phyloP scores from a whole-genome alignment of 495 filamentous ascomycete species.

The Talaromyces stipitatus region DNA sequence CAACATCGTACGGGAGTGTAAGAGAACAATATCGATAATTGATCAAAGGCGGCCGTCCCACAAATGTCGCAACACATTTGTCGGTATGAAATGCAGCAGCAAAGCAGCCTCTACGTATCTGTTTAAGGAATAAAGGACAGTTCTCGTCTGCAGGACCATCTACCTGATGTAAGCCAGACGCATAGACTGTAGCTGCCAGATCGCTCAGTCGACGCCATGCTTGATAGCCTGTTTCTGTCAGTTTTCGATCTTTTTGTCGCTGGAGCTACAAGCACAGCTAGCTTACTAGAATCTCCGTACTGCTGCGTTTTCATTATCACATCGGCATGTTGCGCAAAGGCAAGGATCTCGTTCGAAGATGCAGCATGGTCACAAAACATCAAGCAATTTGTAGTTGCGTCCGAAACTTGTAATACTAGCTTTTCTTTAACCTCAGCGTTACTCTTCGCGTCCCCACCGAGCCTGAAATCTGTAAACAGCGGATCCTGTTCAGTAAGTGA shows the following conservation, averaged over 20 bases:
- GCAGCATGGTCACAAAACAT: constrained; percentile 40
- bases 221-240: constrained; percentile 28
- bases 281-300: constrained; percentile 46
- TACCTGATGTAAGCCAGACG: constrained; percentile 51
- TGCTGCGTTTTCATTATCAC: constrained; percentile 36
- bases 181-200: constrained; percentile 43
- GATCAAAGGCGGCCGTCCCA: constrained; percentile 50
- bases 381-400: constrained; percentile 36
- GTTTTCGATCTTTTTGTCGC: background rate
- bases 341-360: constrained; percentile 39
- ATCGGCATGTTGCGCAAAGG: constrained; percentile 36
- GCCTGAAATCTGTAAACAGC: background rate
- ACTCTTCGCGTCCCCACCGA: constrained; percentile 7
- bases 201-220: constrained; percentile 49
- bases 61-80: constrained; percentile 45
- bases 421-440: constrained; percentile 18
- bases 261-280: background rate
- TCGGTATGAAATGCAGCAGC: constrained; percentile 43
- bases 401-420: constrained; percentile 28
- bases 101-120: constrained; percentile 46
- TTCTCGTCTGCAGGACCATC: constrained; percentile 25
- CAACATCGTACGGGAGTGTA: constrained; percentile 50
- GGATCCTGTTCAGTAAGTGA: constrained; percentile 28
- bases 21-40: constrained; percentile 48
- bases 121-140: constrained; percentile 44